phyloP scores from a whole-genome alignment of 2,329 filamentous ascomycete genomes.

The Epichloe typhina region DNA sequence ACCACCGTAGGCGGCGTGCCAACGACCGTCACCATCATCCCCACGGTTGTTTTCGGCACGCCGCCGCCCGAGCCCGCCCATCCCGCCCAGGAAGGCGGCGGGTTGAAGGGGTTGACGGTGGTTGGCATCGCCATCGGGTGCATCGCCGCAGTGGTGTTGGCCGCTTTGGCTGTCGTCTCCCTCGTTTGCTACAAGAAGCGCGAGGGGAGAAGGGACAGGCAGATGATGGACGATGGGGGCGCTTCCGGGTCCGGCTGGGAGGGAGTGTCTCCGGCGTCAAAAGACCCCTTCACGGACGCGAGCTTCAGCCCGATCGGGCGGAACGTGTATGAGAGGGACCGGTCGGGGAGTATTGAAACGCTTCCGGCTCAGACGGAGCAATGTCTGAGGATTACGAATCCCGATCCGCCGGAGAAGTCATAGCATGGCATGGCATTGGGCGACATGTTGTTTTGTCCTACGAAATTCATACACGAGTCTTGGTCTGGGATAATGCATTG shows the following conservation, averaged over 20 bases:
- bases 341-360: slow-evolving; percentile 2
- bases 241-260: neutral
- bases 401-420: slow-evolving; percentile 2
- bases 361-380: neutral
- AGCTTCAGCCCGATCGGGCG: neutral
- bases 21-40: neutral
- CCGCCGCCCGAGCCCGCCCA: neutral
- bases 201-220: neutral
- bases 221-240: neutral
- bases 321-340: slow-evolving; percentile 1
- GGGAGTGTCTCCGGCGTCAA: neutral
- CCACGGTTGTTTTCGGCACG: neutral
- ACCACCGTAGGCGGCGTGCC: neutral
- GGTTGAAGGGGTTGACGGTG: neutral
- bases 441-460: no score
- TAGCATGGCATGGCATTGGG: neutral
- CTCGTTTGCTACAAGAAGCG: neutral
- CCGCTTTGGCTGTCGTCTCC: neutral
- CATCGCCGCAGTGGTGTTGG: neutral
- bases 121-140: slow-evolving; percentile 2
- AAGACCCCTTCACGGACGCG: slow-evolving; percentile 2
- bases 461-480: no score
- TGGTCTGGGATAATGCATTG: no score
- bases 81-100: neutral
- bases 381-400: slow-evolving; percentile 2